These are phyloP conservation scores for Globisporangium cylindrosporum DNA, from an alignment of 352 stramenopile genomes.

Conservation along the genomic window DNA sequence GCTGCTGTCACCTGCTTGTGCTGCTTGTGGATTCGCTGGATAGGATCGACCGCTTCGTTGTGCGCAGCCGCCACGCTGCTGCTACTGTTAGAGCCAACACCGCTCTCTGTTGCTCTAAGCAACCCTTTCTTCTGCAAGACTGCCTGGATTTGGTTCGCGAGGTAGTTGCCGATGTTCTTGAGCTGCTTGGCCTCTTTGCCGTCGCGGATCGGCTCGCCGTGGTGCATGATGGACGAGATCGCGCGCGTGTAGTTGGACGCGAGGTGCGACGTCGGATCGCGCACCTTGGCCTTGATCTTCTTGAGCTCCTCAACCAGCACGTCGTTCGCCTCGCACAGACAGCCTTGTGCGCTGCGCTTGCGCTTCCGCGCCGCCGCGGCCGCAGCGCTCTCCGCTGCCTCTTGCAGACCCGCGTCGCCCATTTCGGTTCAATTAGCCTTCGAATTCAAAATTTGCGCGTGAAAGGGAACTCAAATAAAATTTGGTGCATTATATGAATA, in stretches of 20 bases:
- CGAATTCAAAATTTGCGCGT: too few species aligned
- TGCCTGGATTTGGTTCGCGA: constrained; percentile 81
- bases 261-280: constrained; percentile 62
- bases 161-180: constrained; percentile 79
- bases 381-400: neutral
- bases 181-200: constrained; percentile 64
- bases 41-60: neutral
- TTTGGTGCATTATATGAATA: too few species aligned
- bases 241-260: constrained; percentile 61
- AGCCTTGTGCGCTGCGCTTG: constrained; percentile 46
- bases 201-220: constrained; percentile 38
- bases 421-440: neutral
- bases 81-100: neutral
- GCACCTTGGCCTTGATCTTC: constrained; percentile 44
- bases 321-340: constrained; percentile 59
- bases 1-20: neutral
- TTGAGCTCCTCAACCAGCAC: constrained; percentile 70
- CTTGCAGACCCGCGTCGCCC: neutral
- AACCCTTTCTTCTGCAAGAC: constrained; percentile 52
- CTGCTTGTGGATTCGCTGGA: neutral
- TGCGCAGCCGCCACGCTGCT: neutral
- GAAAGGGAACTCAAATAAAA: too few species aligned
- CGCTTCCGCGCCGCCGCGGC: constrained; percentile 25
- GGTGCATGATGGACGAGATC: constrained; percentile 64
- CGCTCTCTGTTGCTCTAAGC: neutral